Evolutionary conservation across 1,284 basidiomycete species (phyloP), one percentile per base, ranked within the genome.

Genomic region (Athelia sp.): DNA sequence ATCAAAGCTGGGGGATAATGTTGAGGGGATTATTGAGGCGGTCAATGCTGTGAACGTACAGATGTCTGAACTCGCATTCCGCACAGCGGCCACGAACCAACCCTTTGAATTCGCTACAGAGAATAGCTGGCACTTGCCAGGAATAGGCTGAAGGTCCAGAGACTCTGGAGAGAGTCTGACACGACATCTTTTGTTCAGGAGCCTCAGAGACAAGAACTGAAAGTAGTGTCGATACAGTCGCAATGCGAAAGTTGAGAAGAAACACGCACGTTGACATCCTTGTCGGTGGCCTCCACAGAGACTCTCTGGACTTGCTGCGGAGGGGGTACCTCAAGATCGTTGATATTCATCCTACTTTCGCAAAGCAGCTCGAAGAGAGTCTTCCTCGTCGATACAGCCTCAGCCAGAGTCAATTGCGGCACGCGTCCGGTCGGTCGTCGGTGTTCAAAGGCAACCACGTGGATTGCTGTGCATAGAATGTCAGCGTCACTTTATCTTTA

Each of bases 11-110:
- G 9, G 51, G 6, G 26, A 11, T 21, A 8, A 50, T 40, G 31
- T 24, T 52, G 31, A 47, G 50, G 35, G 50, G 17, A 48, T 29
- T 50, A 17, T 50, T 42, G 44, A 46, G 24, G 26, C 6, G 31
- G 35, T 50, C 42, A 19, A 29, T 4, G 35, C 45, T 35, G 40
- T 51, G 47, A 44, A 63, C 76, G 55, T 63, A 76, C 74, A 40
- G 6, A 40, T 63, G 56, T 66, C 57, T 48, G 63, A 58, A 47
- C 63, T 65, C 48, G 63, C 59, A 43, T 63, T 67, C 21, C 67
- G 68, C 45, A 62, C 70, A 9, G 79, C 74, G 40, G 84, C 83
- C 43, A 76, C 81, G 65, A 88, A 89, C 78, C 79, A 87, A 31
- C 78, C 82, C 53, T 69, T 74, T 13, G 69, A 63, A 58, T 83